phyloP scores from a whole-genome alignment of 1,284 basidiomycete species.

The Cryptococcus sp. region DNA sequence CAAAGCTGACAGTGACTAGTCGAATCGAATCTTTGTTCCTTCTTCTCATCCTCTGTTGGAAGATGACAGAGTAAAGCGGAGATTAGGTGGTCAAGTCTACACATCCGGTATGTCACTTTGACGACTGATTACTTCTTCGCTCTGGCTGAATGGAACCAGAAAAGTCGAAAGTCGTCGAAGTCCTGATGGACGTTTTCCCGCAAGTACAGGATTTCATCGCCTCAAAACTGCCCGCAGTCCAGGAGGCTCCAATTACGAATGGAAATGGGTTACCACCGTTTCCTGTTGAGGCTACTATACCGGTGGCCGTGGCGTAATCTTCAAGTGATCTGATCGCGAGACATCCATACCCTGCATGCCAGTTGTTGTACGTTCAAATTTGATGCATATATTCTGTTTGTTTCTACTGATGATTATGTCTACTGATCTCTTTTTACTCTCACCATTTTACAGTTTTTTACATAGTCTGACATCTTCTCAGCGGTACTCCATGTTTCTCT shows the following conservation, averaged over 20 bases:
- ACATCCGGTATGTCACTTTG: slow-evolving; percentile 16
- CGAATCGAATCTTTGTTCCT: slow-evolving; percentile 41
- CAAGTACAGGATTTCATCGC: slow-evolving; percentile 38
- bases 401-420: not conserved
- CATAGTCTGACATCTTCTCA: too few species aligned
- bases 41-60: slow-evolving; percentile 34
- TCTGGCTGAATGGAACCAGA: slow-evolving; percentile 7
- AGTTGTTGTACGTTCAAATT: too few species aligned
- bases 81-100: slow-evolving; percentile 41
- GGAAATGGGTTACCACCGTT: too few species aligned
- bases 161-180: slow-evolving; percentile 41
- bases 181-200: slow-evolving; percentile 37
- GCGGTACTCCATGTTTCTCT: too few species aligned
- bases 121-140: not conserved
- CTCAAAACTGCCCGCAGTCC: slow-evolving; percentile 13
- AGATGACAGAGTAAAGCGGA: slow-evolving; percentile 35
- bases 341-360: too few species aligned
- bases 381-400: not conserved
- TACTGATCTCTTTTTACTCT: not conserved
- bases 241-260: too few species aligned
- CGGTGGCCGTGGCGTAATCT: too few species aligned
- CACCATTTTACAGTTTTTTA: too few species aligned
- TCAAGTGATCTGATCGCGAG: too few species aligned
- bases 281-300: too few species aligned
- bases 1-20: slow-evolving; percentile 9